Conservation (phyloP, 2,329 filamentous ascomycete species). For the Dothistroma pini region DNA sequence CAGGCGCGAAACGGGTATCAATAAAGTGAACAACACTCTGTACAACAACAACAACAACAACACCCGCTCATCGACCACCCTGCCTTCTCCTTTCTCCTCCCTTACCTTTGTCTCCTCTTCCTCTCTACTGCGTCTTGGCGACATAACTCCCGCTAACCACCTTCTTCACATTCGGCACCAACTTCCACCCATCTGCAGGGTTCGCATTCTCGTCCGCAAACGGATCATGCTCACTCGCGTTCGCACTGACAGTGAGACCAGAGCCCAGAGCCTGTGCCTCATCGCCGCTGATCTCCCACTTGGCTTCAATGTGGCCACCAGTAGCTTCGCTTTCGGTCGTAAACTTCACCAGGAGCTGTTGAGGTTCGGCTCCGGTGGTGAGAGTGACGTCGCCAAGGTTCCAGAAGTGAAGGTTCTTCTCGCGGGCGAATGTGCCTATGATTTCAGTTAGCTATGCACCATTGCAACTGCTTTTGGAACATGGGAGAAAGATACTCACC, state of each 20-base stretch:
- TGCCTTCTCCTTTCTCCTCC: neutral
- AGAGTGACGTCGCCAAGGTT: conserved; percentile 69
- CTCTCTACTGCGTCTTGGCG: conserved; percentile 19
- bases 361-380: conserved; percentile 54
- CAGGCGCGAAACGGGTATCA: too few relatives aligned
- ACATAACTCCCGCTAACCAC: conserved; percentile 70
- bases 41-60: neutral
- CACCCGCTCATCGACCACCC: too few relatives aligned
- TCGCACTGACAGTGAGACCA: conserved; percentile 57
- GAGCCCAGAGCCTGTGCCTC: conserved; percentile 51
- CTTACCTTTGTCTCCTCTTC: neutral
- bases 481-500: conserved; percentile 31
- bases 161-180: conserved; percentile 63
- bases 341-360: conserved; percentile 81
- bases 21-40: too few relatives aligned
- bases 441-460: neutral
- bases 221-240: conserved; percentile 56
- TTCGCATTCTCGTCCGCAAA: conserved; percentile 61
- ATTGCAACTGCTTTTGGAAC: neutral
- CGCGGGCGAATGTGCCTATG: conserved; percentile 66
- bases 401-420: conserved; percentile 77
- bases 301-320: conserved; percentile 74
- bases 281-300: conserved; percentile 66
- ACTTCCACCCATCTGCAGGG: conserved; percentile 55
- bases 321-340: conserved; percentile 67